Evolutionary conservation across 768 basidiomycete species (phyloP).

Genomic region (Pleurotus platypus): DNA sequence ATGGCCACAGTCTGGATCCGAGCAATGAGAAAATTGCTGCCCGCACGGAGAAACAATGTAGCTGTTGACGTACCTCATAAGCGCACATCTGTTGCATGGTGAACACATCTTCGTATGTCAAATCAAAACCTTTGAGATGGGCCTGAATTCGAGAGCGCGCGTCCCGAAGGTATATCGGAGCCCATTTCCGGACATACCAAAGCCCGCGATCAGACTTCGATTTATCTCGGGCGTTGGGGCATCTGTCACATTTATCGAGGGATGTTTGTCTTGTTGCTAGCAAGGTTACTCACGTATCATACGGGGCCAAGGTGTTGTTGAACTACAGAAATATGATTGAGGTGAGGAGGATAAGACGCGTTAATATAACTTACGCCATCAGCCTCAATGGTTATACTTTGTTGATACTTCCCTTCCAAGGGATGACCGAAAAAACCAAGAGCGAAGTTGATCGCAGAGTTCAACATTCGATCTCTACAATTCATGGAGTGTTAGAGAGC

Average conservation of each 20-base stretch:
- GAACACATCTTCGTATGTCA: constrained; percentile 69
- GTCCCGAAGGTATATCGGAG: constrained; percentile 62
- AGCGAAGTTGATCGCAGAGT: constrained; percentile 64
- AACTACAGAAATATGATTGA: constrained; percentile 35
- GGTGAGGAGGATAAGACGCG: constrained; percentile 9
- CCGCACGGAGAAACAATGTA: not conserved
- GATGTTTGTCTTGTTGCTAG: no score
- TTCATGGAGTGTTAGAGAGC: not conserved
- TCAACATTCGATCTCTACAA: constrained; percentile 66
- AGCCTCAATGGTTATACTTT: constrained; percentile 72
- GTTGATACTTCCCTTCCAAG: constrained; percentile 67
- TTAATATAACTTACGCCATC: constrained; percentile 37
- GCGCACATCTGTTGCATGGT: constrained; percentile 81
- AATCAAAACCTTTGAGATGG: constrained; percentile 55
- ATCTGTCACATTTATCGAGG: constrained; percentile 28
- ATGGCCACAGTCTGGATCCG: constrained; percentile 74
- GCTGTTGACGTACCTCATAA: constrained; percentile 57
- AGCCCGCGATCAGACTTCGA: constrained; percentile 54
- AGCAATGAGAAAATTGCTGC: not conserved
- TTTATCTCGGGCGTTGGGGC: constrained; percentile 53
- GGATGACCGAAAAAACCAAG: constrained; percentile 79
- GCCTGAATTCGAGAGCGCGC: constrained; percentile 59
- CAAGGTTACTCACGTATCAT: constrained; percentile 52
- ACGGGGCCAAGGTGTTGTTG: constrained; percentile 86
- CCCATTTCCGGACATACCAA: constrained; percentile 64